Percentiles rank a stretch among this genome's conserved stretches.
These are phyloP conservation scores for Cystobasidium sp. DNA, from an alignment of 1,284 basidiomycete genomes.

Conservation along the genomic window DNA sequence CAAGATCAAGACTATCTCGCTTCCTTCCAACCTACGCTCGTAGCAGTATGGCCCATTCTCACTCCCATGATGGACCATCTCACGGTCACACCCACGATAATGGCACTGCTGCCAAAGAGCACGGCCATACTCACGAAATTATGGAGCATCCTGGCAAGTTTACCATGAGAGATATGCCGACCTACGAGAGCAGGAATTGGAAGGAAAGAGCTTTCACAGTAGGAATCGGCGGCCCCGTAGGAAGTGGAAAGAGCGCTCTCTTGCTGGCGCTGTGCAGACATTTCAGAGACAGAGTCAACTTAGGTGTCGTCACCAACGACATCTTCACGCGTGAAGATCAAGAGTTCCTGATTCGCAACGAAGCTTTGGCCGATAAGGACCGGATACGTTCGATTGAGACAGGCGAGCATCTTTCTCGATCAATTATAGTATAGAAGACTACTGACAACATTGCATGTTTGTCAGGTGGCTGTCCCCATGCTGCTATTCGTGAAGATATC, in stretches of 20 bases:
- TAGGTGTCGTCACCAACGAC: slow-evolving; percentile 96
- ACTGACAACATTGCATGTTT: not conserved
- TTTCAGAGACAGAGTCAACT: slow-evolving; percentile 82
- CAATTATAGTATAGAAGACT: not conserved
- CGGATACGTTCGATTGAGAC: slow-evolving; percentile 97
- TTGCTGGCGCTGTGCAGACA: slow-evolving; percentile 88
- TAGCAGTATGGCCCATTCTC: slow-evolving; percentile 36
- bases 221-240: slow-evolving; percentile 98
- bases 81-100: slow-evolving; percentile 34
- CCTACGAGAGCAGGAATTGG: slow-evolving; percentile 82
- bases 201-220: slow-evolving; percentile 93
- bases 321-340: slow-evolving; percentile 96
- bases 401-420: slow-evolving; percentile 50
- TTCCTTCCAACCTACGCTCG: not conserved
- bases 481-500: slow-evolving; percentile 93
- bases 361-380: slow-evolving; percentile 73
- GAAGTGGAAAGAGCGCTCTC: slow-evolving; percentile 95
- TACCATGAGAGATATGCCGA: slow-evolving; percentile 87
- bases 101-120: slow-evolving; percentile 58
- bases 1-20: not conserved
- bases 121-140: slow-evolving; percentile 80
- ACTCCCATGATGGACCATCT: slow-evolving; percentile 44
- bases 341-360: slow-evolving; percentile 92
- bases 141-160: slow-evolving; percentile 86
- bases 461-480: slow-evolving; percentile 85